Base-by-base conservation (phyloP, 768 basidiomycete species). In the Trametopsis cervina region DNA sequence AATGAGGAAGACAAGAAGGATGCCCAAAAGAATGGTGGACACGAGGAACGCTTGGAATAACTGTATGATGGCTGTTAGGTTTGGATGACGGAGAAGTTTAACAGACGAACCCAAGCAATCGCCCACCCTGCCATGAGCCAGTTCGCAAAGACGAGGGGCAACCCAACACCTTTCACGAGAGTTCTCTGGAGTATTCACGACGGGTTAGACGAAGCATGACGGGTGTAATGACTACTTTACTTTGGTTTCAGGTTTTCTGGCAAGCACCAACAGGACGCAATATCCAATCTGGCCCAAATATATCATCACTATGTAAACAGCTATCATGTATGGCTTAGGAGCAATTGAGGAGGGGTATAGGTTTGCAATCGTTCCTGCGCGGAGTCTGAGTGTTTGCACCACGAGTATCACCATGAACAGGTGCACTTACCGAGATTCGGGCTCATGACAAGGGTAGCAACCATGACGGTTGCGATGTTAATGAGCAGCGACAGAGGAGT, bases 401-500 rank as follows among this genome's bases (percentile, higher is more conserved):
- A n/a, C 20, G 25, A 15, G 2, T 40, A 15, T 38, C 15, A 29
- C 4, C 24, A 20, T 29, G n/a, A 11, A 9, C 9, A 36, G 20
- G 43, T 1, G n/a, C 15, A 23, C 66, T 47, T 49, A 75, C 80
- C 61, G 10, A 89, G 71, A 20, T 78, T 79, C 0, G 91, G 91
- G 17, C 69, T 75, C 23, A 85, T 71, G 17, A 91, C 69, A 7
- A 80, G 53, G 0, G 83, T 63, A 60, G 91, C 94, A 3, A 89
- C 75, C 27, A 85, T 57, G 41, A 85, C 70, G 1, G 80, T 72
- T 0, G 82, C 85, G 37, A 94, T 80, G 59, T 87, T 87, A 49
- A 93, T 78, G 54, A 92, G 73, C 7, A 95, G 72, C 1, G 87
- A 85, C 1, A 95, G 70, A 0, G 92, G 92, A 0, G 91, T 91